Percentiles rank a stretch among this genome's conserved stretches.
phyloP scores from a whole-genome alignment of 495 filamentous ascomycete genomes.

The Cercophora samala region DNA sequence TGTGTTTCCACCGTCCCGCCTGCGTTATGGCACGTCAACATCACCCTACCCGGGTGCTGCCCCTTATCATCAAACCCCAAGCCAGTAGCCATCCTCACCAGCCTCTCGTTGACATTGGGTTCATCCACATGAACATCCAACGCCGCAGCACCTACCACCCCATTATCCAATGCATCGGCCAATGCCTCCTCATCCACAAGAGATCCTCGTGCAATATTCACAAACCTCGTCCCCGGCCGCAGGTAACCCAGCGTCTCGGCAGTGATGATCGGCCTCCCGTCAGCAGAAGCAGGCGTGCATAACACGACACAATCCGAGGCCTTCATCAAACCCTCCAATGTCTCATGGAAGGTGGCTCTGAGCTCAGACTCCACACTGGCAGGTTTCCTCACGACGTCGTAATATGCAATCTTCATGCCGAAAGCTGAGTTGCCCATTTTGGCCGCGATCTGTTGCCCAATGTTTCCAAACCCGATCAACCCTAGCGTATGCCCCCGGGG shows the following conservation, averaged over 20 bases:
- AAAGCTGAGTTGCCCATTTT: slow-evolving; percentile 56
- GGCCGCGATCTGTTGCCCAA: slow-evolving; percentile 63
- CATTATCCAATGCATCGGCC: slow-evolving; percentile 57
- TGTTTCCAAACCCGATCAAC: slow-evolving; percentile 65
- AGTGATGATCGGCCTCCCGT: slow-evolving; percentile 56
- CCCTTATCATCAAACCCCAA: not conserved
- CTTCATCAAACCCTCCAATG: slow-evolving; percentile 52
- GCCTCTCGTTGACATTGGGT: slow-evolving; percentile 45
- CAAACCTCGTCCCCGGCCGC: slow-evolving; percentile 57
- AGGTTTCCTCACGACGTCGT: slow-evolving; percentile 60
- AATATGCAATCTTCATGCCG: slow-evolving; percentile 66
- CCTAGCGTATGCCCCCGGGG: slow-evolving; percentile 54
- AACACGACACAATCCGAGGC: slow-evolving; percentile 64
- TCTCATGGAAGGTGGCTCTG: slow-evolving; percentile 50
- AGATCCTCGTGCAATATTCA: slow-evolving; percentile 70
- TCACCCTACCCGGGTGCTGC: slow-evolving; percentile 41
- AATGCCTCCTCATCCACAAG: slow-evolving; percentile 70
- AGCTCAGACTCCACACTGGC: slow-evolving; percentile 40
- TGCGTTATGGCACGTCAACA: slow-evolving; percentile 68
- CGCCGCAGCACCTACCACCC: slow-evolving; percentile 52
- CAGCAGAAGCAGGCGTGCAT: slow-evolving; percentile 58
- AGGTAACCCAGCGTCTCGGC: slow-evolving; percentile 48
- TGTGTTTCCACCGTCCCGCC: slow-evolving; percentile 70
- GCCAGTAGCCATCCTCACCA: slow-evolving; percentile 45
- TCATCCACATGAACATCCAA: slow-evolving; percentile 68